Conservation (phyloP, 2,329 filamentous ascomycete genomes). For the Chaetoscypha palmicola region DNA sequence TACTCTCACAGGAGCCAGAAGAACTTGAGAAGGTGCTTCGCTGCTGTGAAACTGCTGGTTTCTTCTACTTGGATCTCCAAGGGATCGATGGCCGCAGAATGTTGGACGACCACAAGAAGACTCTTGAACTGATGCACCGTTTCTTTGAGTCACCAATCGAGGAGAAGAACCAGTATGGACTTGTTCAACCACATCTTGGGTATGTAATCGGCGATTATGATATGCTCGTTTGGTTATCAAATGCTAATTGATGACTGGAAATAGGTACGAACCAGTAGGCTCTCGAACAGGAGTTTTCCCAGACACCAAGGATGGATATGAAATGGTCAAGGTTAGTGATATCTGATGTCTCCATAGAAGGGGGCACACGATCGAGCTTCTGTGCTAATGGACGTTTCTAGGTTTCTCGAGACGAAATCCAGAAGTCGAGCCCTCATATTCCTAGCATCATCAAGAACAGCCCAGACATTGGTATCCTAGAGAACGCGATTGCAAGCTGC, state of each 20-base stretch:
- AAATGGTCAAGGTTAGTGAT: slow-evolving; percentile 42
- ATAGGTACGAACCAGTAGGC: slow-evolving; percentile 42
- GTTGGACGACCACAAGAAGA: slow-evolving; percentile 45
- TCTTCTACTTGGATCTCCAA: slow-evolving; percentile 49
- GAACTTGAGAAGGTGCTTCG: slow-evolving; percentile 46
- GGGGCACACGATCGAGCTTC: background rate
- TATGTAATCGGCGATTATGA: slow-evolving; percentile 25
- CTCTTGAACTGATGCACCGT: slow-evolving; percentile 46
- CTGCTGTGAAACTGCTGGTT: slow-evolving; percentile 44
- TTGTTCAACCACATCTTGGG: slow-evolving; percentile 47
- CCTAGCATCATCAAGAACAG: slow-evolving; percentile 43
- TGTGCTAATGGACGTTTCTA: slow-evolving; percentile 25
- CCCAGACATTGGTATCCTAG: slow-evolving; percentile 40
- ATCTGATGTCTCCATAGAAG: background rate
- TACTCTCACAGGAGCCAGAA: slow-evolving; percentile 47
- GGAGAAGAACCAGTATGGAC: slow-evolving; percentile 49
- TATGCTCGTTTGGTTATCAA: too few relatives aligned
- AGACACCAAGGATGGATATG: slow-evolving; percentile 45
- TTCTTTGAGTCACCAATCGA: slow-evolving; percentile 48
- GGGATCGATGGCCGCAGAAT: slow-evolving; percentile 46
- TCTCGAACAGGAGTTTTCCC: slow-evolving; percentile 41
- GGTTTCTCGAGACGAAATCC: slow-evolving; percentile 44
- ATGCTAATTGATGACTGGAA: slow-evolving; percentile 21
- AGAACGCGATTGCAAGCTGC: slow-evolving; percentile 43
- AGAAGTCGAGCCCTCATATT: slow-evolving; percentile 39